phyloP scores from a whole-genome alignment of 345 rosid species.

The Populus deltoides region DNA sequence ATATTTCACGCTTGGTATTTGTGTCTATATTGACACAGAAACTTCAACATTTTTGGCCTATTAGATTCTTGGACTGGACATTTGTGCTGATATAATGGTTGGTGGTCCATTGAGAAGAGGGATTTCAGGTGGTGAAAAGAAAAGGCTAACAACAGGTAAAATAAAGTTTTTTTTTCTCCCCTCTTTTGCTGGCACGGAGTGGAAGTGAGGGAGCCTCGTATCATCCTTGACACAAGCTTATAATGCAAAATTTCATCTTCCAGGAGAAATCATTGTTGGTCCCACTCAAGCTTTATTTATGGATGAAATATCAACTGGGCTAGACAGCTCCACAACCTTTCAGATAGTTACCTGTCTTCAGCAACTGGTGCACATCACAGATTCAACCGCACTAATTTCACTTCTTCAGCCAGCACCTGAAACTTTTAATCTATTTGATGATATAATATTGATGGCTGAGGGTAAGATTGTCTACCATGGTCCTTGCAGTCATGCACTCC shows the following conservation, averaged over 20 bases:
- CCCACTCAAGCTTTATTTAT: conserved; percentile 10
- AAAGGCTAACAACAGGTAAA: conserved; percentile 13
- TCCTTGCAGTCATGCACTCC: background rate
- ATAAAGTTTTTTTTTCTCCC: background rate
- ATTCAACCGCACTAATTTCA: background rate
- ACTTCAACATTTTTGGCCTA: too few relatives aligned
- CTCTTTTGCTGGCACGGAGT: background rate
- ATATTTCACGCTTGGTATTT: too few relatives aligned
- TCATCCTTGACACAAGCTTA: too few relatives aligned
- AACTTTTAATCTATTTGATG: conserved; percentile 10
- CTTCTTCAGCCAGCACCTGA: conserved; percentile 17
- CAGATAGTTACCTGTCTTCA: conserved; percentile 13
- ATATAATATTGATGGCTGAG: conserved; percentile 4
- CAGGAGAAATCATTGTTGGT: conserved; percentile 12
- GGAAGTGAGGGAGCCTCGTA: too few relatives aligned
- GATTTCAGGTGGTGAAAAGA: conserved; percentile 12
- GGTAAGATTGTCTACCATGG: conserved; percentile 12
- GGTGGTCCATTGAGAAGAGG: conserved; percentile 9
- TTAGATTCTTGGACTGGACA: conserved; percentile 4
- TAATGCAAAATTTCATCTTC: background rate
- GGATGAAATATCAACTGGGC: conserved; percentile 14
- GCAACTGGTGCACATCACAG: conserved; percentile 7
- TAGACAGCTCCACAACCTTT: conserved; percentile 13
- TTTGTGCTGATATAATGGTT: background rate
- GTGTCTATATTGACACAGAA: background rate